Evolutionary conservation across 2,329 filamentous ascomycete genomes (phyloP), one percentile per base, ranked within the genome.

Genomic region (Talaromyces islandicus): DNA sequence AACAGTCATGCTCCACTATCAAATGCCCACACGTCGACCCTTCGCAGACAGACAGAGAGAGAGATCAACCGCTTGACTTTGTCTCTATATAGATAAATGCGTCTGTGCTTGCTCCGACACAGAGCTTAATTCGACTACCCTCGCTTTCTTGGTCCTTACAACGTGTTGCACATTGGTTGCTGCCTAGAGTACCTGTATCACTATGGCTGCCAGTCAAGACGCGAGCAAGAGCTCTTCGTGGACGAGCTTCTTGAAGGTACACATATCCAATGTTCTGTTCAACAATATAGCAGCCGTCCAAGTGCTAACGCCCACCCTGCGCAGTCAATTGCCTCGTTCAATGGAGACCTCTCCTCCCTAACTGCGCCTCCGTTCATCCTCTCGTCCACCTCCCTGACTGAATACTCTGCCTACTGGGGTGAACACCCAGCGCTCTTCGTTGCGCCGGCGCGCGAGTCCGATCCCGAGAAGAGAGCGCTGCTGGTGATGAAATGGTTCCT

Each of bases 401-500:
- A 93, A 73, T 92, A 90, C 78, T 90, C 88, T 63, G 85, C 88
- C 57, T 92, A 92, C 78, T 93, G 90, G 90, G 87, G 87, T 64
- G 89, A 91, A 67, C 88, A 92, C 69, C 90, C 90, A 3, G 76
- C 80, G 19, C 77, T 96, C 62, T 89, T 97, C 67, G 86, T 91
- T 62, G 92, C 92, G 12, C 91, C 93, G 2, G 89, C 91, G 54
- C 82, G 83, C 60, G 92, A 96, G 74, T 69, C 86, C 57, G 89
- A 96, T 72, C 84, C 92, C 0, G 85, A 89, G 68, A 94, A 91
- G 80, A 87, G 93, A 63, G 88, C 91, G 21, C 78, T 96, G 66
- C 81, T 93, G 35, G 93, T 97, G n/a, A 80, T 97, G 68, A 95
- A 93, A 76, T 97, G 93, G 93, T 97, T 97, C 78, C 78, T 97